Evolutionary conservation across 148 eudicot genomes (phyloP), one percentile per base, ranked within the genome.

Genomic region (Fallopia convolvulus): DNA sequence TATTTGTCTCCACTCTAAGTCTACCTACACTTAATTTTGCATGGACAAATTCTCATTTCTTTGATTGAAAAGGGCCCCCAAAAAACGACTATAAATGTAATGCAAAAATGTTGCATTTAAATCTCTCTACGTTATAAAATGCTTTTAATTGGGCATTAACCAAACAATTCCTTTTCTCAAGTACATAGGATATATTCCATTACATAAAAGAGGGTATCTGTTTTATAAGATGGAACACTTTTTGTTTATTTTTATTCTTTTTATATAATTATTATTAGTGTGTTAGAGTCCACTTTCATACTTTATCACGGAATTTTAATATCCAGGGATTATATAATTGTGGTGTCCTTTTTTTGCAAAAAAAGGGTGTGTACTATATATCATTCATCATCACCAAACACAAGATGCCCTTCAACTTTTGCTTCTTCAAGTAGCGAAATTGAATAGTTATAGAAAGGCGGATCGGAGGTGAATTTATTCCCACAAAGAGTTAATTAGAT

Each of bases 121-220:
- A 20, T 58, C 2, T 58, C 2, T 58, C 11, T 23, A 23, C 65
- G 9, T 21, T 58, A 58, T 20, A 58, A 20, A 23, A 58, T 8
- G 23, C 32, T 58, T 58, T 58, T 58, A 58, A 58, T 7, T n/a
- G 2, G 65, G 13, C 65, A 20, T 58, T 58, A 58, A 58, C 32
- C 11, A 60, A 60, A 23, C 66, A 23, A n/a, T n/a, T 60, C 12
- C 3, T 60, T 60, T 60, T 23, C 21, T 63, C 39, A 63, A 63
- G 70, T 63, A 63, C 70, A 63, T 10, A 14, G 70, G 17, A 63
- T 63, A 63, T 63, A 63, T 63, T 63, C 70, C 70, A 63, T 63
- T 30, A 30, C 2, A 58, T 58, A 58, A 58, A 48, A 55, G 65
- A 58, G 12, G 39, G 70, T 30, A 63, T 63, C 36, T 26, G 30